Percentiles rank a stretch among this genome's conserved stretches.
Evolutionary conservation across 2,329 filamentous ascomycete species (phyloP).

Genomic region (Curvularia spicifera): DNA sequence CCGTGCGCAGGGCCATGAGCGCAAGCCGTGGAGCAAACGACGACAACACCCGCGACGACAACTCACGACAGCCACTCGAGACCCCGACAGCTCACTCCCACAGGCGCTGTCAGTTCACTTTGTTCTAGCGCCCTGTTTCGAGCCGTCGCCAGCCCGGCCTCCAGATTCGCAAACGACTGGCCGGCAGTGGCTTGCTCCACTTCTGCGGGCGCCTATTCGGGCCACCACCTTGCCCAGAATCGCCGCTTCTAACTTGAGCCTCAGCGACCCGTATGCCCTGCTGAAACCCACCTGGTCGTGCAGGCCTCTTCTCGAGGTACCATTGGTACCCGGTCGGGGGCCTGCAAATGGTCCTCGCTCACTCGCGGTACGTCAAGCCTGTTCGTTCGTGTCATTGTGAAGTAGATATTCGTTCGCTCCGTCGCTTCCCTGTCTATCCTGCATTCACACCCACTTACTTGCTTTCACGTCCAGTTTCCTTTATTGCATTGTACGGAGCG

Average conservation of each 20-base stretch:
- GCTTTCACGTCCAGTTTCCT: constrained; percentile 35
- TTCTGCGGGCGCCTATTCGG: constrained; percentile 48
- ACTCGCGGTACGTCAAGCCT: constrained; percentile 49
- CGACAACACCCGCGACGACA: constrained; percentile 38
- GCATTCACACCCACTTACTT: constrained; percentile 24
- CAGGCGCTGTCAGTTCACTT: constrained; percentile 27
- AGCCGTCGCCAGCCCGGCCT: constrained; percentile 44
- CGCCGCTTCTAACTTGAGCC: constrained; percentile 52
- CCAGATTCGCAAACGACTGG: constrained; percentile 49
- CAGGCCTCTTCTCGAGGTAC: constrained; percentile 48
- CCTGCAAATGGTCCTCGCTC: constrained; percentile 49
- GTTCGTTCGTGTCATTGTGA: constrained; percentile 38
- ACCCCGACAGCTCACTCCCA: constrained; percentile 39
- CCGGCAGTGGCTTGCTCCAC: constrained; percentile 42
- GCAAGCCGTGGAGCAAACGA: constrained; percentile 49
- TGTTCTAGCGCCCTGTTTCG: constrained; percentile 45
- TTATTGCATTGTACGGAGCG: constrained; percentile 49
- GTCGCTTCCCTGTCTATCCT: constrained; percentile 19
- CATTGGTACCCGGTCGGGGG: constrained; percentile 45
- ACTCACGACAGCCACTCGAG: constrained; percentile 41
- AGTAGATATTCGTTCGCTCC: constrained; percentile 39
- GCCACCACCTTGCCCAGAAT: constrained; percentile 43
- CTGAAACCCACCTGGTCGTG: constrained; percentile 51
- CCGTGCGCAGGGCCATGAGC: constrained; percentile 39
- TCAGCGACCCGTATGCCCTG: constrained; percentile 50